phyloP scores from a whole-genome alignment of 371 early-diverging fungal species.

The Mucor irregularis region DNA sequence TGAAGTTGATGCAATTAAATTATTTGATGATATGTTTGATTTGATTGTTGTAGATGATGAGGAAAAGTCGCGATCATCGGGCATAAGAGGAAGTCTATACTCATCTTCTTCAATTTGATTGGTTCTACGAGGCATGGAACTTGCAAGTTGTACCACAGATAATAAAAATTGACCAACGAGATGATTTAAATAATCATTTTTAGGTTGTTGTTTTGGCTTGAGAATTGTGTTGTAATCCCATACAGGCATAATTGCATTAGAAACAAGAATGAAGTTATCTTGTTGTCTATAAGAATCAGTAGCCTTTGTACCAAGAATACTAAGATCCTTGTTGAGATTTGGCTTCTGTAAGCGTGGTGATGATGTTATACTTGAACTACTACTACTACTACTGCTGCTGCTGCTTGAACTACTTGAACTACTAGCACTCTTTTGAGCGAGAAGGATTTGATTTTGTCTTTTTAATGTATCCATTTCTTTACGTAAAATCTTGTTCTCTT shows the following conservation, averaged over 20 bases:
- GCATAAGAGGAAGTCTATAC: constrained; percentile 21
- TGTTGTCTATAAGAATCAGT: constrained; percentile 51
- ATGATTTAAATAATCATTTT: constrained; percentile 7
- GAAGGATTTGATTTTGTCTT: constrained; percentile 40
- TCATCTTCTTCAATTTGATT: constrained; percentile 9
- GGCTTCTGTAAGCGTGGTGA: constrained; percentile 42
- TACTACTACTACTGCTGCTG: too few relatives aligned
- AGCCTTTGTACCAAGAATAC: constrained; percentile 46
- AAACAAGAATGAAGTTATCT: constrained; percentile 44
- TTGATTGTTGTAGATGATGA: constrained; percentile 7
- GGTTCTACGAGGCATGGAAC: constrained; percentile 6
- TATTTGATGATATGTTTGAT: not conserved
- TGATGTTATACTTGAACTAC: too few relatives aligned
- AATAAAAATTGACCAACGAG: constrained; percentile 33
- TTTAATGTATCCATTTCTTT: constrained; percentile 52
- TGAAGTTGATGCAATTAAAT: not conserved
- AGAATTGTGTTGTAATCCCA: constrained; percentile 48
- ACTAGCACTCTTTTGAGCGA: constrained; percentile 4
- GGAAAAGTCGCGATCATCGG: constrained; percentile 40
- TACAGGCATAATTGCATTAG: constrained; percentile 49
- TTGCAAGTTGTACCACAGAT: constrained; percentile 31
- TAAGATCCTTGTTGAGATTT: constrained; percentile 49
- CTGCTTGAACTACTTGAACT: not conserved
- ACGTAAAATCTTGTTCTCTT: constrained; percentile 61
- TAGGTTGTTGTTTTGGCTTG: not conserved